Evolutionary conservation across 2,329 filamentous ascomycete species (phyloP).

Genomic region (Sporothrix sp.): DNA sequence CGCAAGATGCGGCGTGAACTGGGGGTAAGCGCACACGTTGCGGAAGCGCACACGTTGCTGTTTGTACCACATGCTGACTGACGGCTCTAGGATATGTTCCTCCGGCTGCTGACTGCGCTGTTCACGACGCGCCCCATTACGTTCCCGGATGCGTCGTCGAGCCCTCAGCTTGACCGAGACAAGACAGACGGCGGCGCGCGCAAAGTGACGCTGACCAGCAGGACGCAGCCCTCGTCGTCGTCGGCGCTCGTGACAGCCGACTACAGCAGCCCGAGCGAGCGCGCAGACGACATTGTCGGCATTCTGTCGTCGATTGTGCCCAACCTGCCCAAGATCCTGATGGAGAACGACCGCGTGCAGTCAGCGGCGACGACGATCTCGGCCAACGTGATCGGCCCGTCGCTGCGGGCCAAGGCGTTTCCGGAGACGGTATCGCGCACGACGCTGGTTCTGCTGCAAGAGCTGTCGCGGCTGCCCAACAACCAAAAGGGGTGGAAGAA

Average conservation of each 20-base stretch:
- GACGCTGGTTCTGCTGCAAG: slow-evolving; percentile 62
- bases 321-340: slow-evolving; percentile 69
- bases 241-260: background rate
- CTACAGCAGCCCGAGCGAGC: slow-evolving; percentile 30
- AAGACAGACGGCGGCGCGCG: slow-evolving; percentile 20
- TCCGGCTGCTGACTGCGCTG: slow-evolving; percentile 79
- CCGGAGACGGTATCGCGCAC: slow-evolving; percentile 71
- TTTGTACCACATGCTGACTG: too few species aligned
- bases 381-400: slow-evolving; percentile 69
- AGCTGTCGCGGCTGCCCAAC: slow-evolving; percentile 66
- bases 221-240: background rate
- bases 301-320: slow-evolving; percentile 73
- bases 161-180: slow-evolving; percentile 27
- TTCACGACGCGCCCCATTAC: slow-evolving; percentile 81
- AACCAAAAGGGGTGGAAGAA: slow-evolving; percentile 88
- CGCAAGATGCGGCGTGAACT: slow-evolving; percentile 83
- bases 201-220: slow-evolving; percentile 23
- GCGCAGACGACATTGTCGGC: slow-evolving; percentile 65
- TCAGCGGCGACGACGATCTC: slow-evolving; percentile 73
- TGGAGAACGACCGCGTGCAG: slow-evolving; percentile 75
- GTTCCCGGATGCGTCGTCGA: slow-evolving; percentile 45
- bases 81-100: slow-evolving; percentile 86
- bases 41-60: slow-evolving; percentile 32
- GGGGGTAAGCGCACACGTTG: slow-evolving; percentile 50
- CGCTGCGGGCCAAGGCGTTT: slow-evolving; percentile 74